Evolutionary conservation across 1,284 basidiomycete species (phyloP), one percentile per base, ranked within the genome.

Genomic region (Psilocybe mexicana): DNA sequence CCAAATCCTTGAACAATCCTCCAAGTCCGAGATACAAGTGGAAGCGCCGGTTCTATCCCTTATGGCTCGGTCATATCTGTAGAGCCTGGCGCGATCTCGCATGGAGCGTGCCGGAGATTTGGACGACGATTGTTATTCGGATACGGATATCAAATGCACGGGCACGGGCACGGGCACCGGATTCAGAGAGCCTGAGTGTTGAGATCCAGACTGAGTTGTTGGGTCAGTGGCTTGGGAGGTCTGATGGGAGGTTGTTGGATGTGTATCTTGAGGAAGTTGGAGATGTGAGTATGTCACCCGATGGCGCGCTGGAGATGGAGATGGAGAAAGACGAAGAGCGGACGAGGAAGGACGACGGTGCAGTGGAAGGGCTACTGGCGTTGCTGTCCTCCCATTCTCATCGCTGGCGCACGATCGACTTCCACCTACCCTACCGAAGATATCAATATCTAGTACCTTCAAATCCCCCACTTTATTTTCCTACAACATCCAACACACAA

Each of bases 241-340:
- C 60, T 5, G 50, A 58, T 23, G 60, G 58, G 6, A 58, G 60
- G 11, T 52, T 52, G 7, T 33, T 63, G 40, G 45, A 60, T 11
- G 43, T 63, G n/a, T 61, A 54, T 53, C 23, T 63, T 25, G 56
- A 43, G 30, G 43, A 54, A 2, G 6, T 36, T 5, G 14, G 5
- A 6, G 18, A 28, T 23, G n/a, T 7, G 14, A 24, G 43, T 7
- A n/a, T n/a, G n/a, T n/a, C n/a, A n/a, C n/a, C n/a, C n/a, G n/a
- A n/a, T n/a, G n/a, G n/a, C n/a, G n/a, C n/a, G 14, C 24, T 45
- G 12, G 12, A 11, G 3, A 33, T 44, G 26, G 43, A 28, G 11
- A 36, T 36, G 1, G 7, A 36, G 7, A 7, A 36, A 12, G 45
- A n/a, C 7, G 4, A 14, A 6, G 26, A 47, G 11, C n/a, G 11